phyloP scores from a whole-genome alignment of 345 rosid genomes.

The Sonneratia caseolaris region DNA sequence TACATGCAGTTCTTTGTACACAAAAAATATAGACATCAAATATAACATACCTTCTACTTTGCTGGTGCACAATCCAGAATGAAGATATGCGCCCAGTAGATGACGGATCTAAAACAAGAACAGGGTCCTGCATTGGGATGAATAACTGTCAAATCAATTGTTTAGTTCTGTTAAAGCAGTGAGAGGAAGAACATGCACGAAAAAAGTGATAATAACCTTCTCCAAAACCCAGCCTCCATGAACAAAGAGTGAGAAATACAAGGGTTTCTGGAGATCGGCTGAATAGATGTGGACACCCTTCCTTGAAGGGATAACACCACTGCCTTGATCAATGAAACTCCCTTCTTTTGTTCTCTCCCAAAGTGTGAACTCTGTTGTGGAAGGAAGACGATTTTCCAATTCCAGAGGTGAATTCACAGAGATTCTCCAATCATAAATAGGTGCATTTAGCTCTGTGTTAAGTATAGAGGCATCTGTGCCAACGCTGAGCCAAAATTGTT shows the following conservation, averaged over 20 bases:
- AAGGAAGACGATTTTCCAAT: constrained; percentile 93
- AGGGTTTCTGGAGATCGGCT: constrained; percentile 62
- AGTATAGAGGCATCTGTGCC: constrained; percentile 89
- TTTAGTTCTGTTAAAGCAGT: not conserved
- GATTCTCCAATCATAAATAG: constrained; percentile 95
- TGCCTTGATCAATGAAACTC: constrained; percentile 48
- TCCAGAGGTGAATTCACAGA: constrained; percentile 77
- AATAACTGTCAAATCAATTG: constrained; percentile 2
- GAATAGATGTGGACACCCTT: constrained; percentile 52
- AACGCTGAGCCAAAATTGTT: constrained; percentile 77
- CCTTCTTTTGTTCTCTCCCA: constrained; percentile 84
- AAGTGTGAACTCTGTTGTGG: constrained; percentile 70
- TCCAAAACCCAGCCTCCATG: constrained; percentile 93
- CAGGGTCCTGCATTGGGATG: constrained; percentile 55
- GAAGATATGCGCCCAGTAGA: constrained; percentile 63
- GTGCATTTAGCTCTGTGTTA: constrained; percentile 79
- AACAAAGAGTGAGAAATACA: constrained; percentile 63
- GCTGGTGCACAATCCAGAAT: constrained; percentile 92
- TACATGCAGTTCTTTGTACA: not conserved
- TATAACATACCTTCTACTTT: constrained; percentile 67
- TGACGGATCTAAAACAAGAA: constrained; percentile 68
- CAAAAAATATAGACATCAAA: not conserved
- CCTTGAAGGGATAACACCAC: constrained; percentile 56
- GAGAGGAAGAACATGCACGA: not conserved
- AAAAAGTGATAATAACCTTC: constrained; percentile 40